phyloP scores from a whole-genome alignment of 345 rosid genomes.

The Kernera saxatilis region DNA sequence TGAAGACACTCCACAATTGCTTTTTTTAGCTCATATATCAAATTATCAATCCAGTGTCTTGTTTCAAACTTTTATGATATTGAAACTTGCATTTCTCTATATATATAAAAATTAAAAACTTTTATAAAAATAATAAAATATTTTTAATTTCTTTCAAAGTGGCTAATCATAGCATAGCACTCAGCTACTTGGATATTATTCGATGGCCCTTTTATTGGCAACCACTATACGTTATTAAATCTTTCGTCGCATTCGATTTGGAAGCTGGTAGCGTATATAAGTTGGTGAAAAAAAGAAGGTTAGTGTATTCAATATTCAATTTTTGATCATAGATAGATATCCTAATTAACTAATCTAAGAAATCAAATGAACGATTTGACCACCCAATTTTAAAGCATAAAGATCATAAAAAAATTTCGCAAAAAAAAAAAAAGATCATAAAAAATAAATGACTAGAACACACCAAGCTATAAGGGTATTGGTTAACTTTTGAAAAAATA shows the following conservation, averaged over 20 bases:
- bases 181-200: conserved; percentile 21
- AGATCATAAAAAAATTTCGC: conserved; percentile 14
- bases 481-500: background rate
- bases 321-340: background rate
- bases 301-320: background rate
- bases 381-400: background rate
- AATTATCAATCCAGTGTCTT: conserved; percentile 15
- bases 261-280: conserved; percentile 4
- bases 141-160: conserved; percentile 15
- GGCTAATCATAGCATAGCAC: conserved; percentile 26
- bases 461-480: conserved; percentile 13
- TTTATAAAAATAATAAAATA: background rate
- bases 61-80: background rate
- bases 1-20: conserved; percentile 6
- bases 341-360: background rate
- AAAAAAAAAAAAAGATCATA: conserved; percentile 1
- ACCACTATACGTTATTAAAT: background rate
- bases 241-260: conserved; percentile 11
- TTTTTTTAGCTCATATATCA: conserved; percentile 1
- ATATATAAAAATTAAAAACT: background rate
- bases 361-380: background rate
- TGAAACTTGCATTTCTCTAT: background rate
- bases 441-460: background rate
- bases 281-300: conserved; percentile 5
- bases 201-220: conserved; percentile 16